A percentile compares a stretch with the other conserved stretches of the same genome.
Evolutionary conservation across 2,329 filamentous ascomycete species (phyloP).

Genomic region (Curvularia sp.): DNA sequence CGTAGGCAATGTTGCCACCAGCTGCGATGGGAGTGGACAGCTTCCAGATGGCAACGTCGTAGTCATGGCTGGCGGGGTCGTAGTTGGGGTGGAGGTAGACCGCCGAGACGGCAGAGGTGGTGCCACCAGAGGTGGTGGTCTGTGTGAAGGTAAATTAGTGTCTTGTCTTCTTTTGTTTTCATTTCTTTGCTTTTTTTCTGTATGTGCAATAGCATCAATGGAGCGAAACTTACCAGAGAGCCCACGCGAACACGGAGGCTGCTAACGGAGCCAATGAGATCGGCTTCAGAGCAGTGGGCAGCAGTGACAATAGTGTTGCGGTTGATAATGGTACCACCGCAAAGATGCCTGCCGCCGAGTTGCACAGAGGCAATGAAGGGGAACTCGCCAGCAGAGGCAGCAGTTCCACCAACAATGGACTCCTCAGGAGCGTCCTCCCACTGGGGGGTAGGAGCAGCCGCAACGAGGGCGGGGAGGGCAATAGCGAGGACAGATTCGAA

Average conservation of each 20-base stretch:
- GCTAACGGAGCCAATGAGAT: slow-evolving; percentile 21
- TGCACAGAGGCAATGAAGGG: slow-evolving; percentile 41
- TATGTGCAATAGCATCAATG: neutral
- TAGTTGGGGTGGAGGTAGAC: slow-evolving; percentile 34
- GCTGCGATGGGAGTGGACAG: slow-evolving; percentile 32
- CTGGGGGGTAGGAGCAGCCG: slow-evolving; percentile 35
- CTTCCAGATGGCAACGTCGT: slow-evolving; percentile 39
- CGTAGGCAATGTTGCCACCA: slow-evolving; percentile 36
- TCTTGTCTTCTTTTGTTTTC: neutral
- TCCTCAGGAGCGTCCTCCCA: slow-evolving; percentile 13
- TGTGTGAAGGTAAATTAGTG: slow-evolving; percentile 4
- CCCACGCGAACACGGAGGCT: slow-evolving; percentile 30
- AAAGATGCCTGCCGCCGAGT: slow-evolving; percentile 31
- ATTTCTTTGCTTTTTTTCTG: too few relatives aligned
- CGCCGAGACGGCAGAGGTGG: slow-evolving; percentile 25
- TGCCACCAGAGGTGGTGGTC: slow-evolving; percentile 32
- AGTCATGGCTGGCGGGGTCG: slow-evolving; percentile 21
- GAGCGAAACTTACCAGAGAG: slow-evolving; percentile 23
- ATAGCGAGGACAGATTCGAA: slow-evolving; percentile 33
- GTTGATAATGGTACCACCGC: slow-evolving; percentile 39
- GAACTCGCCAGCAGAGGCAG: slow-evolving; percentile 35
- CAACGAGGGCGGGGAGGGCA: slow-evolving; percentile 30
- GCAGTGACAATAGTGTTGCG: slow-evolving; percentile 40
- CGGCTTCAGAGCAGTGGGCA: slow-evolving; percentile 35
- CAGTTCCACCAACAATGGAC: slow-evolving; percentile 35